These are phyloP conservation scores for Verticillium isaacii DNA, from an alignment of 2,329 filamentous ascomycete genomes.

Conservation along the genomic window DNA sequence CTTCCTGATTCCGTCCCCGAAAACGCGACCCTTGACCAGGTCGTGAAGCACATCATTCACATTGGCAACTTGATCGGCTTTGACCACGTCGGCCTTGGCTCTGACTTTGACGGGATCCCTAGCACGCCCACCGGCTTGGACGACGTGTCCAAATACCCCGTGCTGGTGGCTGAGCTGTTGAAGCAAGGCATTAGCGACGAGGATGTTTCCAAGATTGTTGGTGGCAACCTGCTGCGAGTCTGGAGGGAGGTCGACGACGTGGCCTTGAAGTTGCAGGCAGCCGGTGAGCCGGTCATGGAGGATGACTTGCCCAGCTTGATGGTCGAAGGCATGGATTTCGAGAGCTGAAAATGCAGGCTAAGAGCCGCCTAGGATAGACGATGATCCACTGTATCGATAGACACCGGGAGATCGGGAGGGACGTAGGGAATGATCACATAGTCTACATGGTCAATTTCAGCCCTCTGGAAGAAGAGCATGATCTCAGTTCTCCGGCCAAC, in stretches of 20 bases:
- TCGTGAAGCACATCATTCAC: constrained; percentile 75
- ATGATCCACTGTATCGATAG: neutral
- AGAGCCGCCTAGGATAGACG: neutral
- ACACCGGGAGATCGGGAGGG: neutral
- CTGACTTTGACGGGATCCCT: constrained; percentile 79
- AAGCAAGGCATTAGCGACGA: constrained; percentile 67
- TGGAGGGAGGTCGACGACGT: constrained; percentile 76
- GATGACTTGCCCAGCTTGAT: constrained; percentile 37
- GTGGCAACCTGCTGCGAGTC: constrained; percentile 77
- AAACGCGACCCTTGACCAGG: constrained; percentile 70
- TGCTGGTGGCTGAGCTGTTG: constrained; percentile 71
- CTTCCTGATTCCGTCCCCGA: constrained; percentile 63
- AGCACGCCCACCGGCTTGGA: constrained; percentile 68
- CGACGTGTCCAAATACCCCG: constrained; percentile 79
- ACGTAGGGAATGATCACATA: neutral
- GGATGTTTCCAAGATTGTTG: constrained; percentile 71
- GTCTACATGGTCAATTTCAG: neutral
- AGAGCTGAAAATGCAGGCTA: neutral
- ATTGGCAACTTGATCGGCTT: constrained; percentile 82
- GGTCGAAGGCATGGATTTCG: neutral
- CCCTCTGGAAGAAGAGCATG: neutral
- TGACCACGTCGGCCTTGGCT: constrained; percentile 81
- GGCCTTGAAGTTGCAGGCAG: constrained; percentile 58
- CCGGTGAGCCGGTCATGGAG: constrained; percentile 47
- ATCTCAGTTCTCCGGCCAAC: neutral